Base-by-base conservation (phyloP, 306 rosid genomes). In the Prunus davidiana region DNA sequence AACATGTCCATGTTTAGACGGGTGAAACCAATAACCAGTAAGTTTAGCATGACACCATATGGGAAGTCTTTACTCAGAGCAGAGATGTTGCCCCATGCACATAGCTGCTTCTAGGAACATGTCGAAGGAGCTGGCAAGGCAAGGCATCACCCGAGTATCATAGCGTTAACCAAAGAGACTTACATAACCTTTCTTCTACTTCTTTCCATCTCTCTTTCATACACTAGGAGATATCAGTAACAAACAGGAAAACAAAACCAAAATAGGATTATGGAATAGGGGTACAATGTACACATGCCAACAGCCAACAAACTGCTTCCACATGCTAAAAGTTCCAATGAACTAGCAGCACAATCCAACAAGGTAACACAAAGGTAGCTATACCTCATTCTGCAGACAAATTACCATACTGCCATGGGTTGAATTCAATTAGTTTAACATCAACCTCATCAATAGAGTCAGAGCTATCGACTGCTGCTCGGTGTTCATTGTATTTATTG, bases 341-440 rank as follows among this genome's bases (percentile, higher is more conserved):
- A 30, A 61, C 66, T 27, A 61, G 41, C 41, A 61, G 41, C 66
- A 61, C 32, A 61, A 64, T 64, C 68, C 68, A 64, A 32, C n/a
- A 8, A 28, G 22, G 12, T 28, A 72, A 22, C 28, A 71, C 41
- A 8, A 72, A 56, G 25, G 24, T 3, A 15, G 38, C 5, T 22
- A 25, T 41, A 56, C 77, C 68, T 90, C 84, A 88, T 72, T 87
- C 90, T 8, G 82, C 34, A 15, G 95, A 84, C 75, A 73, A 78
- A 71, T 89, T 88, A 13, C 82, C 93, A 72, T 69, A 91, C 82
- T 91, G 96, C 98, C 96, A 91, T 24, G 98, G 97, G 82, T 89
- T 90, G 87, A 94, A 94, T 49, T 90, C 87, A 19, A 67, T 86
- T 67, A 93, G 84, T 79, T 73, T 76, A 55, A 66, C 74, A 71